Conservation (phyloP, 2,329 filamentous ascomycete species). For the Amesomyces nigricolor region DNA sequence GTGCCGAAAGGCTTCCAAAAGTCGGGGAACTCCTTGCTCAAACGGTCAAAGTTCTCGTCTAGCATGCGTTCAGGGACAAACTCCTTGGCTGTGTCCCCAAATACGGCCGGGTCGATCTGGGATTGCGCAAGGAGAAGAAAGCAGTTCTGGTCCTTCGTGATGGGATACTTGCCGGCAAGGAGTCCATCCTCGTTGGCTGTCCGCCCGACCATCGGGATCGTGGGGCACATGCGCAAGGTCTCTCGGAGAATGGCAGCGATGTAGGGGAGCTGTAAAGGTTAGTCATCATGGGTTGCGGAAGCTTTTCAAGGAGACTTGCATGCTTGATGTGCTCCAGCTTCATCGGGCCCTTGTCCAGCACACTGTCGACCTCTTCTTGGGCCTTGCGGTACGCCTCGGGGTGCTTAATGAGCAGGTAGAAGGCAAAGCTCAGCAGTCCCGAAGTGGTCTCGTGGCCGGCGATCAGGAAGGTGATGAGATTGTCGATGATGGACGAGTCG, state of each 20-base stretch:
- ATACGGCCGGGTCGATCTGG: slow-evolving; percentile 60
- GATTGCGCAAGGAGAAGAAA: slow-evolving; percentile 45
- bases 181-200: slow-evolving; percentile 50
- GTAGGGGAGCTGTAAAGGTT: slow-evolving; percentile 41
- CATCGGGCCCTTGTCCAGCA: slow-evolving; percentile 55
- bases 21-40: slow-evolving; percentile 56
- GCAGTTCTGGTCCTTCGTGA: slow-evolving; percentile 49
- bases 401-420: slow-evolving; percentile 60
- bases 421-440: slow-evolving; percentile 58
- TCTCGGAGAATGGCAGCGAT: slow-evolving; percentile 61
- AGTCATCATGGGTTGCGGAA: too few species aligned
- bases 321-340: slow-evolving; percentile 56
- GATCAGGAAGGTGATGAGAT: slow-evolving; percentile 68
- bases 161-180: slow-evolving; percentile 55
- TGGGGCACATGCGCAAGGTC: slow-evolving; percentile 56
- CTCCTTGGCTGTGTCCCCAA: slow-evolving; percentile 56
- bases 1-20: slow-evolving; percentile 65
- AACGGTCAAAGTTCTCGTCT: slow-evolving; percentile 57
- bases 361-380: slow-evolving; percentile 61
- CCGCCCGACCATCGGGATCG: slow-evolving; percentile 54
- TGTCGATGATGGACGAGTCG: slow-evolving; percentile 59
- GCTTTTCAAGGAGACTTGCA: slow-evolving; percentile 32
- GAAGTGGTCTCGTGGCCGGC: slow-evolving; percentile 69
- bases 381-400: slow-evolving; percentile 55
- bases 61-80: slow-evolving; percentile 70